Conservation (phyloP, 148 eudicot genomes). For the Diospyros kaki region DNA sequence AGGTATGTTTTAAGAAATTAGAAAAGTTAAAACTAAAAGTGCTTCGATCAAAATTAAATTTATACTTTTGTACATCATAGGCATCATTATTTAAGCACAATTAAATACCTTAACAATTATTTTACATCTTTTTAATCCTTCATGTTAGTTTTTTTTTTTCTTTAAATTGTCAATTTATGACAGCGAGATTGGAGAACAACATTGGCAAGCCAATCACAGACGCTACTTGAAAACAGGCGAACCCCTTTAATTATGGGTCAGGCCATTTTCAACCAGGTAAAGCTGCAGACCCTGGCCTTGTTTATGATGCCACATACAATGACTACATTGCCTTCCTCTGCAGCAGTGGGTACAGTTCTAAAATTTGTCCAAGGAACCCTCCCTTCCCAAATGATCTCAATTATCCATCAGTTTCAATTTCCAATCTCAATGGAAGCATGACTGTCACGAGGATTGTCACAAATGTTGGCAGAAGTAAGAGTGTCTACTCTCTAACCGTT, state of each 20-base stretch:
- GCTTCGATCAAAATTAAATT: no score
- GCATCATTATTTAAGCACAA: no score
- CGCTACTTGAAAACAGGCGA: background rate
- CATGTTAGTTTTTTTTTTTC: no score
- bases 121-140: no score
- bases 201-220: constrained; percentile 13
- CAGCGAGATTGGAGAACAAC: constrained; percentile 13
- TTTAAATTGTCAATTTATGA: no score
- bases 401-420: constrained; percentile 16
- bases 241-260: constrained; percentile 17
- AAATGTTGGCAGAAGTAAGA: constrained; percentile 20
- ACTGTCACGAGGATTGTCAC: constrained; percentile 14
- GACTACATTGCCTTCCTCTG: constrained; percentile 22
- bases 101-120: no score
- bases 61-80: no score
- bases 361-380: background rate
- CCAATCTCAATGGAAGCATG: constrained; percentile 8
- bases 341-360: constrained; percentile 11
- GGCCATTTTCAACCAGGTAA: constrained; percentile 15
- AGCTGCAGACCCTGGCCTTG: constrained; percentile 22
- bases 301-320: constrained; percentile 11
- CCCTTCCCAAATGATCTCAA: constrained; percentile 15
- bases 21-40: no score
- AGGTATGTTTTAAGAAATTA: constrained; percentile 27
- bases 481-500: constrained; percentile 39